Percentiles rank a stretch among this genome's conserved stretches.
Evolutionary conservation across 2,329 filamentous ascomycete genomes (phyloP).

Genomic region (Penicillium griseofulvum): DNA sequence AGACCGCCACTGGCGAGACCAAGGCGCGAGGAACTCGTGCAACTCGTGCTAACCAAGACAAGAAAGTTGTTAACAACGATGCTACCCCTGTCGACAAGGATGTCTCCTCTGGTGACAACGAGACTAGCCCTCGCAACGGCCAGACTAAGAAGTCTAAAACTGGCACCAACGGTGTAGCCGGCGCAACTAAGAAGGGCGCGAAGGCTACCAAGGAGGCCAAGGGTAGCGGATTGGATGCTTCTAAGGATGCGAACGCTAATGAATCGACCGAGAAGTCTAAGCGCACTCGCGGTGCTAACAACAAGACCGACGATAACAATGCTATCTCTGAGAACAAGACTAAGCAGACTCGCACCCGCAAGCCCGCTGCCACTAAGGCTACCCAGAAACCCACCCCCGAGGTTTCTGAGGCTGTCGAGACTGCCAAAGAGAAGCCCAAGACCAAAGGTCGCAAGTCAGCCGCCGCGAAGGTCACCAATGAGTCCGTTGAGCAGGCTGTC

Average conservation of each 20-base stretch:
- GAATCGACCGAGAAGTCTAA: not conserved
- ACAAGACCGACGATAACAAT: not conserved
- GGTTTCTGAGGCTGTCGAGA: not conserved
- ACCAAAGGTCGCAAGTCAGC: not conserved
- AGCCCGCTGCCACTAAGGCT: not conserved
- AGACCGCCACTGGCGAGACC: not conserved
- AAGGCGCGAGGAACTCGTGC: not conserved
- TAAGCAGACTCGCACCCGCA: not conserved
- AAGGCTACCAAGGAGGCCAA: not conserved
- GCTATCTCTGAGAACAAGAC: not conserved
- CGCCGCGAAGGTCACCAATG: not conserved
- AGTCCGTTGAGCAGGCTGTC: not conserved
- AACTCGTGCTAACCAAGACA: not conserved
- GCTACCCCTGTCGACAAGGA: not conserved
- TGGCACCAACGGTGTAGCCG: not conserved
- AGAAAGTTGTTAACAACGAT: not conserved
- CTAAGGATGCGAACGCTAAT: not conserved
- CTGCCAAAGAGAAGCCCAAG: not conserved
- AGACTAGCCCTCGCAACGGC: not conserved
- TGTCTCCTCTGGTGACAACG: not conserved
- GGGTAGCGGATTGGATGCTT: not conserved
- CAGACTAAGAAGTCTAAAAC: not conserved
- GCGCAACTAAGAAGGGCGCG: not conserved
- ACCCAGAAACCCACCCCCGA: not conserved
- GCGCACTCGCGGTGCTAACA: not conserved